Conservation (phyloP, 2,329 filamentous ascomycete species). For the Lojkania enalia region DNA sequence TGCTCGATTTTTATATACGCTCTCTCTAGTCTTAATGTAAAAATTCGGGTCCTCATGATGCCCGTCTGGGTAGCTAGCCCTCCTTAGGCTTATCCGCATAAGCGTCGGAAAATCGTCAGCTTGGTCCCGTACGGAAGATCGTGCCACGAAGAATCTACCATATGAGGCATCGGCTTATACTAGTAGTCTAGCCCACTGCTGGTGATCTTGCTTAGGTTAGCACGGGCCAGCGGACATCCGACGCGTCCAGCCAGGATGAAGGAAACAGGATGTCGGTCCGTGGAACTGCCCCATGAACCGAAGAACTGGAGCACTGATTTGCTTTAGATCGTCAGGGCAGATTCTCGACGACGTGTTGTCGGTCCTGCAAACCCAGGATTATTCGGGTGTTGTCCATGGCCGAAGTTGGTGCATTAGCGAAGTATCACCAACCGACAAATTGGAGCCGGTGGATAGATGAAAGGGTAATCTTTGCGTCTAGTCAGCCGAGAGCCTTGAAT, state of each 20-base stretch:
- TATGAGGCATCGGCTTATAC: background rate
- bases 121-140: conserved; percentile 1
- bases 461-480: background rate
- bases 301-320: background rate
- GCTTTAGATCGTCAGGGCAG: no score
- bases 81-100: background rate
- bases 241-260: background rate
- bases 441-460: background rate
- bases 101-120: conserved; percentile 8
- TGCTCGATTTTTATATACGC: conserved; percentile 1
- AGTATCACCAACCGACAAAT: background rate
- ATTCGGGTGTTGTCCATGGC: background rate
- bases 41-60: background rate
- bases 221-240: no score
- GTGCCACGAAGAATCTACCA: background rate
- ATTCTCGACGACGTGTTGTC: background rate
- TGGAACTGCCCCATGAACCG: background rate
- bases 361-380: background rate
- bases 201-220: background rate
- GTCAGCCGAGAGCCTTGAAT: background rate
- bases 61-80: background rate
- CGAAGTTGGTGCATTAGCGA: background rate
- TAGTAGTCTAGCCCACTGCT: no score
- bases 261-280: background rate
- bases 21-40: background rate